phyloP scores from a whole-genome alignment of 2,329 filamentous ascomycete species.

The Cercospora sp. region DNA sequence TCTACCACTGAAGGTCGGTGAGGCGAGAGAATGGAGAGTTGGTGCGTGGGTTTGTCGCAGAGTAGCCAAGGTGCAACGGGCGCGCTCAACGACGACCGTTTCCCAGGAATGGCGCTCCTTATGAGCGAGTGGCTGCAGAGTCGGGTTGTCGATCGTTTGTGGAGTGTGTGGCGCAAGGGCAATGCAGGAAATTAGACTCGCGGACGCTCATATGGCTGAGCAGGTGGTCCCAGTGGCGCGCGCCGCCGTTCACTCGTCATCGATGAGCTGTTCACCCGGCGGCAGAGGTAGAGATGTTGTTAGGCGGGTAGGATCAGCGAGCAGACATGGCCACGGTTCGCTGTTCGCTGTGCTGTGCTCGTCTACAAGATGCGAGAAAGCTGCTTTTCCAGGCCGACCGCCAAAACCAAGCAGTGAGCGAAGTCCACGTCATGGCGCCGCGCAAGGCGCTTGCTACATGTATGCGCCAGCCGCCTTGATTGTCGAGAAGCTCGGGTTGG shows the following conservation, averaged over 20 bases:
- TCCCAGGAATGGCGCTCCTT: background rate
- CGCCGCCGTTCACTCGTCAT: background rate
- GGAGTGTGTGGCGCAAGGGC: conserved; percentile 9
- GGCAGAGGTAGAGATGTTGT: background rate
- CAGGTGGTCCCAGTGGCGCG: conserved; percentile 5
- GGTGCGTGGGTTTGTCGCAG: background rate
- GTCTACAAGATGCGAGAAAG: background rate
- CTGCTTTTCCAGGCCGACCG: background rate
- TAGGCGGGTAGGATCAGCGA: background rate
- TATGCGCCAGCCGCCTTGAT: background rate
- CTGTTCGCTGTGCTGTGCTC: background rate
- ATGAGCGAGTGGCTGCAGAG: conserved; percentile 1
- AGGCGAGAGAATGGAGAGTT: background rate
- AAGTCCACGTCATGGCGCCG: background rate
- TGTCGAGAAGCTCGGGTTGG: background rate
- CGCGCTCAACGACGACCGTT: background rate
- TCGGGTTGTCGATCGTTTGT: background rate
- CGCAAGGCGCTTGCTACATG: background rate
- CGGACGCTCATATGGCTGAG: background rate
- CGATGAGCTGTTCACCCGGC: conserved; percentile 3
- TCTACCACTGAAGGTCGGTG: background rate
- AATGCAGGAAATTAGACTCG: conserved; percentile 3
- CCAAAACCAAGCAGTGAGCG: background rate
- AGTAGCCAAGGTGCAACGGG: background rate
- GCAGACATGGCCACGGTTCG: background rate